Evolutionary conservation across 1,284 basidiomycete genomes (phyloP).

Genomic region (Malassezia yamatoensis): DNA sequence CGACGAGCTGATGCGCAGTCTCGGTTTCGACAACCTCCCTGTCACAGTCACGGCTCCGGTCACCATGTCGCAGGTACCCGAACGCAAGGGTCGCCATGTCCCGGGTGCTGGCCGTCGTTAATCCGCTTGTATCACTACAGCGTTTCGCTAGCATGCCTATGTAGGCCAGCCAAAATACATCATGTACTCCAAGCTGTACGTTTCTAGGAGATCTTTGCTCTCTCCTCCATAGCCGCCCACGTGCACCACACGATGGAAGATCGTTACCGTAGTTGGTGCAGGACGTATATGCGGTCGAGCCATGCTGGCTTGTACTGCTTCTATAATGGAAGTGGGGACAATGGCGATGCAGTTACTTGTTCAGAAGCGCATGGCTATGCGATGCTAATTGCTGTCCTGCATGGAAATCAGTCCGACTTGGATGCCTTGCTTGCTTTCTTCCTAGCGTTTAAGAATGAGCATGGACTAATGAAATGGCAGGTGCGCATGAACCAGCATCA

Average conservation of each 20-base stretch:
- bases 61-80: constrained; percentile 33
- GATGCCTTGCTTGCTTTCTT: constrained; percentile 34
- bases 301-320: constrained; percentile 28
- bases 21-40: constrained; percentile 46
- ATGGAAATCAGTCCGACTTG: constrained; percentile 26
- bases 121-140: constrained; percentile 8
- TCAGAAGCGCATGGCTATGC: constrained; percentile 42
- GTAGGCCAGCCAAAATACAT: constrained; percentile 15
- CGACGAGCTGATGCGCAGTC: constrained; percentile 45
- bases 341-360: constrained; percentile 41
- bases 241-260: constrained; percentile 6
- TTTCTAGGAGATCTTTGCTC: background rate
- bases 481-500: constrained; percentile 19
- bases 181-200: constrained; percentile 17
- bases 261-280: constrained; percentile 14
- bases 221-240: background rate
- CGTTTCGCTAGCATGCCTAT: constrained; percentile 4
- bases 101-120: constrained; percentile 46
- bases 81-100: constrained; percentile 45
- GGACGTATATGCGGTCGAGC: constrained; percentile 14
- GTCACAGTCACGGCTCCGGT: constrained; percentile 45
- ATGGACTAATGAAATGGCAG: constrained; percentile 42
- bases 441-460: constrained; percentile 24
- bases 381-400: constrained; percentile 36
- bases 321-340: constrained; percentile 32